Evolutionary conservation across 495 filamentous ascomycete species (phyloP).

Genomic region (Penicillium chermesinum): DNA sequence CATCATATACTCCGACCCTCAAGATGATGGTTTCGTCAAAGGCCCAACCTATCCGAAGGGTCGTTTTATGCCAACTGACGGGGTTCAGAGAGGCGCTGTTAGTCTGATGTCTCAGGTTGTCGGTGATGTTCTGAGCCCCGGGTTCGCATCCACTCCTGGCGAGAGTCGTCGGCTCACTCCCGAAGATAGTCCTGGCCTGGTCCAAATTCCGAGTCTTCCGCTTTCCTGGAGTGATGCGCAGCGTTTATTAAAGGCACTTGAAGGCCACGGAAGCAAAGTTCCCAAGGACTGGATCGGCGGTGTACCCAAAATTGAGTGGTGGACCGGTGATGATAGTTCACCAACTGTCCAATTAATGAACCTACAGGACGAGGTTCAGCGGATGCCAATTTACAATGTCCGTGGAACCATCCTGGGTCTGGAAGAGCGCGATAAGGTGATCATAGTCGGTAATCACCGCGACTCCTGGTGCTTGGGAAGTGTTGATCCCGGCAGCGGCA

Average conservation of each 20-base stretch:
- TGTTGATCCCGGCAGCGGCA: slow-evolving; percentile 79
- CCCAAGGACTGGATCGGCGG: slow-evolving; percentile 73
- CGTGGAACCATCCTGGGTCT: slow-evolving; percentile 75
- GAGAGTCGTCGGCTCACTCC: slow-evolving; percentile 56
- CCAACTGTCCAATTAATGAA: slow-evolving; percentile 82
- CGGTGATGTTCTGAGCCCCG: slow-evolving; percentile 84
- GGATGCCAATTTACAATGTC: slow-evolving; percentile 86
- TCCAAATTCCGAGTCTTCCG: slow-evolving; percentile 82
- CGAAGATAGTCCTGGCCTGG: slow-evolving; percentile 66
- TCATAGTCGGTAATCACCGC: slow-evolving; percentile 90
- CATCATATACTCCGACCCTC: slow-evolving; percentile 87
- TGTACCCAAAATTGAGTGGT: slow-evolving; percentile 69
- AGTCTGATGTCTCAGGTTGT: slow-evolving; percentile 76
- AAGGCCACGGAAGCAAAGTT: slow-evolving; percentile 67
- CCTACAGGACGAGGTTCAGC: slow-evolving; percentile 74
- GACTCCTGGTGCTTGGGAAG: slow-evolving; percentile 92
- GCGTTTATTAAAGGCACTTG: slow-evolving; percentile 66
- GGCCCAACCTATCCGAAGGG: slow-evolving; percentile 69
- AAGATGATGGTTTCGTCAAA: slow-evolving; percentile 68
- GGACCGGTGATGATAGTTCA: slow-evolving; percentile 72
- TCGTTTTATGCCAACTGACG: slow-evolving; percentile 69
- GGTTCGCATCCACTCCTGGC: slow-evolving; percentile 70
- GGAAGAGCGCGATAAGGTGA: slow-evolving; percentile 76
- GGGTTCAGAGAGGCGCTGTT: slow-evolving; percentile 79
- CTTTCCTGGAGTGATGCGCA: slow-evolving; percentile 86